A percentile compares a stretch with the other conserved stretches of the same genome.
Conservation (phyloP, 1,284 basidiomycete species). For the Naganishia sp. region DNA sequence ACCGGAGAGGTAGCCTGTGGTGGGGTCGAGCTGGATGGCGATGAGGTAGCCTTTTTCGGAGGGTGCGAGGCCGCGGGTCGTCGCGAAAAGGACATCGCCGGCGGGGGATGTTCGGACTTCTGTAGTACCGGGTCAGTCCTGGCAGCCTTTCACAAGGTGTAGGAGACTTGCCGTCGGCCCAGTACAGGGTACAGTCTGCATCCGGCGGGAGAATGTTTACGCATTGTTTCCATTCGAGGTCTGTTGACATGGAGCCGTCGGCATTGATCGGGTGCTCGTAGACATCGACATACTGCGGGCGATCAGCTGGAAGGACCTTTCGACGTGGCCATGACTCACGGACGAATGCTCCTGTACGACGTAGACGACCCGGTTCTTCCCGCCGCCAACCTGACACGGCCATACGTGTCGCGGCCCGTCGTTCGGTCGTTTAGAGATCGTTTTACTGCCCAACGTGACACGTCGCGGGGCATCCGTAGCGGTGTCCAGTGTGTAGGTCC, state of each 20-base stretch:
- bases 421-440: slow-evolving; percentile 46
- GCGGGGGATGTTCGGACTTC: slow-evolving; percentile 50
- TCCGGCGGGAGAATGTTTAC: slow-evolving; percentile 34
- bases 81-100: slow-evolving; percentile 47
- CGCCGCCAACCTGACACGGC: slow-evolving; percentile 49
- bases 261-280: slow-evolving; percentile 32
- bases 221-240: slow-evolving; percentile 36
- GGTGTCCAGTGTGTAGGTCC: slow-evolving; percentile 45
- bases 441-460: slow-evolving; percentile 47
- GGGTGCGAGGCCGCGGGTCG: slow-evolving; percentile 48
- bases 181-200: slow-evolving; percentile 34
- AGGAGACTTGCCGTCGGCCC: slow-evolving; percentile 45
- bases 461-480: slow-evolving; percentile 21
- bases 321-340: background rate
- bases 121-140: background rate
- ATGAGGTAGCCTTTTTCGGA: slow-evolving; percentile 50
- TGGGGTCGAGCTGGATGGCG: slow-evolving; percentile 43
- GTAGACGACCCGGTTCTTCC: slow-evolving; percentile 45
- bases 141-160: background rate
- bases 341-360: slow-evolving; percentile 42
- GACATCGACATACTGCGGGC: slow-evolving; percentile 35
- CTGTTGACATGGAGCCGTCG: background rate
- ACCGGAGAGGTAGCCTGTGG: slow-evolving; percentile 38
- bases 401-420: slow-evolving; percentile 54
- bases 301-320: no score